Percentiles rank a stretch among this genome's conserved stretches.
These are phyloP conservation scores for Blastocystis sp. DNA, from an alignment of 352 stramenopile species.

Conservation along the genomic window DNA sequence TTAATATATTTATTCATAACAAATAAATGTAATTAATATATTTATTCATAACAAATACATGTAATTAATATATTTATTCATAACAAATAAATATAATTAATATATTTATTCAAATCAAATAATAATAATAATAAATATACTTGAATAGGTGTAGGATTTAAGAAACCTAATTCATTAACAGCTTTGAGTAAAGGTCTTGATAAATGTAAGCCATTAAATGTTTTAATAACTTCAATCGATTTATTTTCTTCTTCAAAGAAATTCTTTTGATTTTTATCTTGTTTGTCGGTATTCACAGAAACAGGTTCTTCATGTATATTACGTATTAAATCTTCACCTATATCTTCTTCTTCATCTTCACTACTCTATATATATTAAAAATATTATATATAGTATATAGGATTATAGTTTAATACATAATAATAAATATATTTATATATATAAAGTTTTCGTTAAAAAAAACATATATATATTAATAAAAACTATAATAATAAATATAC, in stretches of 20 bases:
- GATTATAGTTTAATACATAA: no score
- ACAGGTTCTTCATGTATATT: slow-evolving; percentile 43
- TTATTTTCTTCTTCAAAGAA: slow-evolving; percentile 37
- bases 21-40: background rate
- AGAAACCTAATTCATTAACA: slow-evolving; percentile 80
- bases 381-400: slow-evolving; percentile 58
- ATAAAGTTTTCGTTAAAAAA: no score
- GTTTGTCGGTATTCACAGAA: slow-evolving; percentile 42
- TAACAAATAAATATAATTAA: background rate
- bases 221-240: slow-evolving; percentile 45
- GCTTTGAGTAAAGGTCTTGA: slow-evolving; percentile 81
- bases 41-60: background rate
- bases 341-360: slow-evolving; percentile 40
- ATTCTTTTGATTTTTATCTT: slow-evolving; percentile 36
- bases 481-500: no score
- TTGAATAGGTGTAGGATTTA: slow-evolving; percentile 77
- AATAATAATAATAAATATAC: no score
- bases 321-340: slow-evolving; percentile 34
- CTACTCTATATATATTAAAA: slow-evolving; percentile 55
- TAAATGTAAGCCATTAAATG: slow-evolving; percentile 84
- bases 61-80: background rate
- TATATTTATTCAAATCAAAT: no score
- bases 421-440: no score
- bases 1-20: no score
- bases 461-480: no score